These are phyloP conservation scores for Fusarium xylarioides DNA, from an alignment of 2,329 filamentous ascomycete genomes.

Conservation along the genomic window DNA sequence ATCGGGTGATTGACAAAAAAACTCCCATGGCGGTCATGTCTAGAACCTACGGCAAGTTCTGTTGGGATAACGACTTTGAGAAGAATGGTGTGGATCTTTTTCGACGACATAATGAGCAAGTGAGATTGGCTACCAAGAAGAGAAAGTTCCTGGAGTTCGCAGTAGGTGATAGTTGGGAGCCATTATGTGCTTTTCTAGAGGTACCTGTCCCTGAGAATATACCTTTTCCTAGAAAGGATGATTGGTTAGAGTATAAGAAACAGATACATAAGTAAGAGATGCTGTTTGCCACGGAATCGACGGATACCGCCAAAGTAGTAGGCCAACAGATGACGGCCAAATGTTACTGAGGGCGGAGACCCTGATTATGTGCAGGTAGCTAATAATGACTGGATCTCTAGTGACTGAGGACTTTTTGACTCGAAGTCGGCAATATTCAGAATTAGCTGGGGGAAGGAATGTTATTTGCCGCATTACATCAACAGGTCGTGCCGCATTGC, in stretches of 20 bases:
- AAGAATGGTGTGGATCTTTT: background rate
- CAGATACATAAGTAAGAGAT: background rate
- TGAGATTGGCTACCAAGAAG: rapidly evolving
- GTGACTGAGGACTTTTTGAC: too few relatives aligned
- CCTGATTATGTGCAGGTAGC: too few relatives aligned
- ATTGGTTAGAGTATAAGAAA: background rate
- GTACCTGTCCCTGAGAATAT: background rate
- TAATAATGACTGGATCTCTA: too few relatives aligned
- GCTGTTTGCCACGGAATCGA: background rate
- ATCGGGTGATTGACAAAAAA: background rate
- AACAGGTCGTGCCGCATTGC: background rate
- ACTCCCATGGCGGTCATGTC: background rate
- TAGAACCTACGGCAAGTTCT: background rate
- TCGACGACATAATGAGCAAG: background rate
- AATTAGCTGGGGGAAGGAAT: background rate
- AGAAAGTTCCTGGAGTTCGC: background rate
- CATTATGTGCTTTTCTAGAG: background rate
- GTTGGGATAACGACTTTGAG: background rate
- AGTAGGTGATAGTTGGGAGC: background rate
- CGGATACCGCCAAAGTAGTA: rapidly evolving
- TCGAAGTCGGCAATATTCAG: background rate
- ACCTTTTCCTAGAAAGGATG: background rate
- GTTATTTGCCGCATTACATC: background rate
- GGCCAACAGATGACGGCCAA: background rate
- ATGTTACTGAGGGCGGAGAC: too few relatives aligned